Evolutionary conservation across 2,329 filamentous ascomycete species (phyloP), one percentile per base, ranked within the genome.

Genomic region (Thelonectria discophora): DNA sequence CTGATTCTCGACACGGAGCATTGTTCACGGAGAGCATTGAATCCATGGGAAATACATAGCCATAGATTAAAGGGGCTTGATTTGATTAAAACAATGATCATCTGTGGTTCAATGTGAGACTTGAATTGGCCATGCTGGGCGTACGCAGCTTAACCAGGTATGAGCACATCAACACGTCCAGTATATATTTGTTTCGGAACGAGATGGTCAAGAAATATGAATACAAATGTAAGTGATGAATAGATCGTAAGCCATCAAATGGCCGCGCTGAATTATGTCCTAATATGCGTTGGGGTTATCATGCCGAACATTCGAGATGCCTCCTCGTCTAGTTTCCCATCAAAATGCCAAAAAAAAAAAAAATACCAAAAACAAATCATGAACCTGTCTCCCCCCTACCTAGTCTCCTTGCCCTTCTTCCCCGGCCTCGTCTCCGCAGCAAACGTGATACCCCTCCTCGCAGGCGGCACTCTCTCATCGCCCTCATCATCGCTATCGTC

Each of bases 361-460:
- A 60, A 71, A 65, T 56, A 8, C 18, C 15, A 13, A 37, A 53
- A 60, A 57, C 27, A 8, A 48, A 49, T n/a, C 20, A 54, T 49
- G 20, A 45, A 45, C 21, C 42, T 30, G 21, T 6, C 3, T 4
- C 6, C 21, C 21, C 34, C 54, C 42, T 57, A 61, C 45, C 30
- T 50, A 20, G 50, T 34, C 30, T 30, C 51, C 51, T 47, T 59
- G 48, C 39, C 58, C 34, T 58, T 65, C 53, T 58, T 69, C 27
- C 69, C 57, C 5, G 69, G 63, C n/a, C 69, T 47, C 42, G 69
- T 70, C 15, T 62, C 65, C 45, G 89, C 87, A 3, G 86, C 87
- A 71, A 90, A 90, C 21, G 87, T 79, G 64, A 90, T 89, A 3
- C 86, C 86, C 40, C 83, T 82, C 62, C 82, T 80, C 20, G 78